Evolutionary conservation across 1,139 yeast genomes (phyloP).

Genomic region (Lipomyces yarrowii): DNA sequence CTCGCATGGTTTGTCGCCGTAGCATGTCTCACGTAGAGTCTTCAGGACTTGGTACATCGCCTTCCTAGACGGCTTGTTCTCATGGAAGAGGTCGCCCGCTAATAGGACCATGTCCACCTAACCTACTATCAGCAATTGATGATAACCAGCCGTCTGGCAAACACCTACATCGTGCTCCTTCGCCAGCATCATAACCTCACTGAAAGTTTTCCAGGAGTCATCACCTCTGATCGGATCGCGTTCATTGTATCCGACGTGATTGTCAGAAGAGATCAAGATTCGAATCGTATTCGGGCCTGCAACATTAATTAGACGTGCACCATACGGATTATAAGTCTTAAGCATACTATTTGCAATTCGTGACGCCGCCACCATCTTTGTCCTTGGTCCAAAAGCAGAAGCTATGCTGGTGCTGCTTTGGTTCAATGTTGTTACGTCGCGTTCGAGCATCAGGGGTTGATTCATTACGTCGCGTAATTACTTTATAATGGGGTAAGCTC

Average conservation of each 20-base stretch:
- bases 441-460: too few relatives aligned
- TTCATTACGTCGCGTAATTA: too few relatives aligned
- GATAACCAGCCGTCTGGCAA: not conserved
- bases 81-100: constrained; percentile 91
- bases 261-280: constrained; percentile 86
- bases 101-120: constrained; percentile 82
- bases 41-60: constrained; percentile 83
- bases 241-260: constrained; percentile 93
- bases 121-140: not conserved
- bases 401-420: too few relatives aligned
- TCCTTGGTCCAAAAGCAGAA: not conserved
- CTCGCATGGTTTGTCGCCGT: constrained; percentile 89
- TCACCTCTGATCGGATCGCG: constrained; percentile 87
- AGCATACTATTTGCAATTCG: not conserved
- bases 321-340: not conserved
- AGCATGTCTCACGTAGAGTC: constrained; percentile 68
- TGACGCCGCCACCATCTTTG: not conserved
- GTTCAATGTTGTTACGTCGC: too few relatives aligned
- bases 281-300: constrained; percentile 58
- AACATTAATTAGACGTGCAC: not conserved
- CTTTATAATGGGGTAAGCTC: too few relatives aligned
- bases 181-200: constrained; percentile 81
- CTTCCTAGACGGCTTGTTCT: constrained; percentile 85
- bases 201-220: constrained; percentile 85
- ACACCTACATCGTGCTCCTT: constrained; percentile 54